Evolutionary conservation across 345 rosid species (phyloP).

Genomic region (Syzygium jambos): DNA sequence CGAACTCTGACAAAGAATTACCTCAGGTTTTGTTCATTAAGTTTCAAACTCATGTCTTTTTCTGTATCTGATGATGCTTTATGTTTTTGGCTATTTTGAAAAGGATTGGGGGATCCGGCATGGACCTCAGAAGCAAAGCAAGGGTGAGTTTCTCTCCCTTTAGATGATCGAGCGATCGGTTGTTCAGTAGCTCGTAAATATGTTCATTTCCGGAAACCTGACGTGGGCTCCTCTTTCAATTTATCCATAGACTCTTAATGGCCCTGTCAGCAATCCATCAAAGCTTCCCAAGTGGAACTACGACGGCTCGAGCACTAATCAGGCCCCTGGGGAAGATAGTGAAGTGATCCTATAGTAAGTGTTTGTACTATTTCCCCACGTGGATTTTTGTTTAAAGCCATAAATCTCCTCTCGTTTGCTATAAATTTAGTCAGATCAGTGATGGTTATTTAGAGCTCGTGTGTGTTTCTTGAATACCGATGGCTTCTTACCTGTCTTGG

Average conservation of each 20-base stretch:
- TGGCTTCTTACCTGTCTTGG: background rate
- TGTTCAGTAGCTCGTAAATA: background rate
- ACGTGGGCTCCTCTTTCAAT: background rate
- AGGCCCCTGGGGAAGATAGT: conserved; percentile 91
- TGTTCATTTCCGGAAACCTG: background rate
- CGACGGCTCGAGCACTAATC: conserved; percentile 89
- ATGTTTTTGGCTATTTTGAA: background rate
- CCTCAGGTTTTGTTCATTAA: background rate
- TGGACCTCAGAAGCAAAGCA: conserved; percentile 88
- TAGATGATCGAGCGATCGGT: background rate
- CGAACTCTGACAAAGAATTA: background rate
- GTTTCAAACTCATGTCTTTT: background rate
- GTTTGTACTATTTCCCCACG: background rate
- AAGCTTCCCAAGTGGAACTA: conserved; percentile 78
- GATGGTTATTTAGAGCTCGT: too few species aligned
- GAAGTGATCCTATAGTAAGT: conserved; percentile 85
- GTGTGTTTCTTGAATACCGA: background rate
- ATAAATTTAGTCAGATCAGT: background rate
- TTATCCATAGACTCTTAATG: conserved; percentile 40
- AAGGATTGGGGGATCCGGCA: conserved; percentile 88
- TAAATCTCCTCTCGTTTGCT: background rate
- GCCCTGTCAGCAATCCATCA: conserved; percentile 55
- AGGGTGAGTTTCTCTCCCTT: conserved; percentile 29
- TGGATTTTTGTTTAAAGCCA: background rate
- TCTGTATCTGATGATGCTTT: background rate